Evolutionary conservation across 768 basidiomycete genomes (phyloP), one percentile per base, ranked within the genome.

Genomic region (Calocybe gangraenosa): DNA sequence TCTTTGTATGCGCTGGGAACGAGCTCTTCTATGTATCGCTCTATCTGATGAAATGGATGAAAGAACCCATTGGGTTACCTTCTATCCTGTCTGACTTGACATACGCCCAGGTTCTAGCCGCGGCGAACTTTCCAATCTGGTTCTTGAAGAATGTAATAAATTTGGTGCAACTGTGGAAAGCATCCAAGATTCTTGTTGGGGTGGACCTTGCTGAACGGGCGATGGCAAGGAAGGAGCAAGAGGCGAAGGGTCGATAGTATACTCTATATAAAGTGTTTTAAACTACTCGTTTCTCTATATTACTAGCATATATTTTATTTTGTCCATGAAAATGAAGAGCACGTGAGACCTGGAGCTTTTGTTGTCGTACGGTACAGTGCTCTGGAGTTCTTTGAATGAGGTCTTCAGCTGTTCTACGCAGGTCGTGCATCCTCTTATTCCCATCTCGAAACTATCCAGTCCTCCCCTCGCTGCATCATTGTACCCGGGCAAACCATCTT

Each of bases 161-260:
- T 63, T 64, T 88, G 25, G 93, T 99, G 6, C 96, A 99, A 65
- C 79, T 97, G 47, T 97, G 94, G 94, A 99, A 99, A 64, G 95
- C 96, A 20, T 87, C 88, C 28, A 92, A 92, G 67, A 91, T 92
- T 44, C 75, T 96, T 13, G 93, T 96, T 11, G 92, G 93, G 0
- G 88, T 96, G 9, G 93, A 96, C 59, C 68, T 96, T 37, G 89
- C 88, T 35, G 92, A 94, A 65, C 71, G 93, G 53, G 82, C 82
- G 31, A 75, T 76, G 45, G 84, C 77, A 15, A 68, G 83, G 45
- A 69, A 75, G 46, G 73, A 64, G 46, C 55, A 58, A 50, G 55
- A 62, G 44, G 46, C 47, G 30, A 47, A 56, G 23, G 32, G 21
- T 5, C 39, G 38, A 20, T 48, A 42, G 28, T 22, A 6, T 32